Percentiles rank a stretch among this genome's conserved stretches.
phyloP scores from a whole-genome alignment of 768 basidiomycete species.

The Termitomyces sp. region DNA sequence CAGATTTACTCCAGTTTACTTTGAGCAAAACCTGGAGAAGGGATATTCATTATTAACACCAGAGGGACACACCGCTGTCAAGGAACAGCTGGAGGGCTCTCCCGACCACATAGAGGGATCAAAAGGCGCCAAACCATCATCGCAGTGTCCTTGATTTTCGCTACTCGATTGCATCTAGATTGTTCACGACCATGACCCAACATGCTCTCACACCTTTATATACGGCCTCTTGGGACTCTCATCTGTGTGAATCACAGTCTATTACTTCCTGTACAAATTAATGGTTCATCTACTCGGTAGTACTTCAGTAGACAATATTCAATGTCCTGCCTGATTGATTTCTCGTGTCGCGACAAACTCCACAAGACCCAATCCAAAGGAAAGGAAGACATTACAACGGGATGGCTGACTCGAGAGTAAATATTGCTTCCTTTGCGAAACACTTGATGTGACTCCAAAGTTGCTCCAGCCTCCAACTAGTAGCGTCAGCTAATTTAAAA shows the following conservation, averaged over 20 bases:
- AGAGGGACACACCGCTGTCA: conserved; percentile 68
- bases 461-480: too few relatives aligned
- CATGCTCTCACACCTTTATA: background rate
- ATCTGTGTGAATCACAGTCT: conserved; percentile 3
- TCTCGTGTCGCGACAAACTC: too few relatives aligned
- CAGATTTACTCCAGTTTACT: conserved; percentile 76
- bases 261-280: conserved; percentile 3
- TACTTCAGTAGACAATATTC: background rate
- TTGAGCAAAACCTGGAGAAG: conserved; percentile 63
- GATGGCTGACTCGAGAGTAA: background rate
- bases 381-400: background rate
- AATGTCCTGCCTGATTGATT: too few relatives aligned
- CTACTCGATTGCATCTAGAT: background rate
- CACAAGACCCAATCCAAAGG: background rate
- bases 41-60: conserved; percentile 71
- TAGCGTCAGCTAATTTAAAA: too few relatives aligned
- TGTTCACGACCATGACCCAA: background rate
- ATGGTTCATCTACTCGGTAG: background rate
- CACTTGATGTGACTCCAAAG: background rate
- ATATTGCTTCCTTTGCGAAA: too few relatives aligned
- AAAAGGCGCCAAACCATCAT: background rate
- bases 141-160: conserved; percentile 1
- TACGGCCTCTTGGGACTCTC: background rate
- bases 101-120: conserved; percentile 29
- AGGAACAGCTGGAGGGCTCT: conserved; percentile 60